Percentiles rank a stretch among this genome's conserved stretches.
Conservation (phyloP, 495 filamentous ascomycete species). For the Penicillium maclennaniae region DNA sequence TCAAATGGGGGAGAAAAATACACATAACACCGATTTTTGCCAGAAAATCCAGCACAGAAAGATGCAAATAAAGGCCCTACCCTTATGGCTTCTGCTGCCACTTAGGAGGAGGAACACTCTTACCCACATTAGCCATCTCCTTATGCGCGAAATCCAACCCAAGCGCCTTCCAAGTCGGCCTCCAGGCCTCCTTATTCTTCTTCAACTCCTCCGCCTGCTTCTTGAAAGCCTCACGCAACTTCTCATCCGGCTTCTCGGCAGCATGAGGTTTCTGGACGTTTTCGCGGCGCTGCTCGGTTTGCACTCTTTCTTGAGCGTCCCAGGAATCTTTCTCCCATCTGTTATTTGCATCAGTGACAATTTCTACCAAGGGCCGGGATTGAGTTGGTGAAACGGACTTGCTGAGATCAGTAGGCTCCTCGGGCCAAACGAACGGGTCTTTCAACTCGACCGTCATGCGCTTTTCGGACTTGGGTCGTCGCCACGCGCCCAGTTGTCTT, state of each 20-base stretch:
- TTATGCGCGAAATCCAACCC: slow-evolving; percentile 28
- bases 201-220: slow-evolving; percentile 59
- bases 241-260: slow-evolving; percentile 27
- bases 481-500: slow-evolving; percentile 39
- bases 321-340: slow-evolving; percentile 52
- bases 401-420: slow-evolving; percentile 52
- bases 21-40: slow-evolving; percentile 8
- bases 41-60: background rate
- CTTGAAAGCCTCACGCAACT: slow-evolving; percentile 29
- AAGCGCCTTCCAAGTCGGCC: slow-evolving; percentile 46
- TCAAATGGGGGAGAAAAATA: background rate
- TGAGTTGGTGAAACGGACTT: slow-evolving; percentile 40
- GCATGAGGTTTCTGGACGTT: slow-evolving; percentile 23
- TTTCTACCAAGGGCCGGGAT: background rate
- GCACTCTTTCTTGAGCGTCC: slow-evolving; percentile 33
- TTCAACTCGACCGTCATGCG: slow-evolving; percentile 87
- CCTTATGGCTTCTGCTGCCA: slow-evolving; percentile 9
- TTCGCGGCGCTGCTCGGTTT: slow-evolving; percentile 22
- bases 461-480: slow-evolving; percentile 68
- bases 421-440: slow-evolving; percentile 81
- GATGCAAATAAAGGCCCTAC: background rate
- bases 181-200: slow-evolving; percentile 34
- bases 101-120: background rate
- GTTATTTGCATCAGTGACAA: no score
- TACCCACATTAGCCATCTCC: slow-evolving; percentile 5